Conservation (phyloP, 371 early-diverging fungal species). For the Encephalitozoon hellem region DNA sequence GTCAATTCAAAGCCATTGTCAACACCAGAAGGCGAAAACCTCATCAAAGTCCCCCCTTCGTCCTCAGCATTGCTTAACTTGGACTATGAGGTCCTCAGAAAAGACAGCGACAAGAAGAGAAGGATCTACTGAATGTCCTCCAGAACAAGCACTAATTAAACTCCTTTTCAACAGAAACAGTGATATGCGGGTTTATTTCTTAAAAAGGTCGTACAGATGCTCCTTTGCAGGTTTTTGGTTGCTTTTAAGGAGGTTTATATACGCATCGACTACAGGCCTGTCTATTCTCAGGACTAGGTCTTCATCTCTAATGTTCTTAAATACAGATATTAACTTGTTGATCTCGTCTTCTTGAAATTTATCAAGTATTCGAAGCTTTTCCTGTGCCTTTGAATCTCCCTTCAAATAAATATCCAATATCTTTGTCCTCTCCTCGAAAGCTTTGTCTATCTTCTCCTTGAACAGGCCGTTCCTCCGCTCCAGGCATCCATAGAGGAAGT, state of each 20-base stretch:
- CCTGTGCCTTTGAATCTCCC: not conserved
- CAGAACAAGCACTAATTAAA: not conserved
- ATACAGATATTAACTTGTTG: constrained; percentile 9
- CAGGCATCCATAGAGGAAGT: constrained; percentile 41
- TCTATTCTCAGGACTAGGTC: not conserved
- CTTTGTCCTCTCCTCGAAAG: constrained; percentile 47
- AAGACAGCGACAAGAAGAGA: constrained; percentile 34
- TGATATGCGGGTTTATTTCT: not conserved
- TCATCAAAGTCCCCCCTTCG: constrained; percentile 51
- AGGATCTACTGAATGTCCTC: not conserved
- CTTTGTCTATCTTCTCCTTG: constrained; percentile 39
- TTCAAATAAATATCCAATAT: constrained; percentile 21
- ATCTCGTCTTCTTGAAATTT: constrained; percentile 36
- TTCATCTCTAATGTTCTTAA: constrained; percentile 24
- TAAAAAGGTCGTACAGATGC: not conserved
- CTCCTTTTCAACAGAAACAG: not conserved
- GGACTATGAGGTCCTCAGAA: constrained; percentile 33
- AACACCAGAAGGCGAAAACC: constrained; percentile 50
- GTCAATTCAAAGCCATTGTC: constrained; percentile 57
- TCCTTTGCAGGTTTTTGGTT: constrained; percentile 4
- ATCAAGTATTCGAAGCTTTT: constrained; percentile 25
- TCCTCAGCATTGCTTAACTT: constrained; percentile 6
- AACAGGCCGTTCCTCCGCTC: constrained; percentile 12
- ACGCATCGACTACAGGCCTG: not conserved
- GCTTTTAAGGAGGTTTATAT: not conserved